Evolutionary conservation across 192 early-diverging fungal species (phyloP), one percentile per base, ranked within the genome.

Genomic region (Phlyctochytrium arcticum): DNA sequence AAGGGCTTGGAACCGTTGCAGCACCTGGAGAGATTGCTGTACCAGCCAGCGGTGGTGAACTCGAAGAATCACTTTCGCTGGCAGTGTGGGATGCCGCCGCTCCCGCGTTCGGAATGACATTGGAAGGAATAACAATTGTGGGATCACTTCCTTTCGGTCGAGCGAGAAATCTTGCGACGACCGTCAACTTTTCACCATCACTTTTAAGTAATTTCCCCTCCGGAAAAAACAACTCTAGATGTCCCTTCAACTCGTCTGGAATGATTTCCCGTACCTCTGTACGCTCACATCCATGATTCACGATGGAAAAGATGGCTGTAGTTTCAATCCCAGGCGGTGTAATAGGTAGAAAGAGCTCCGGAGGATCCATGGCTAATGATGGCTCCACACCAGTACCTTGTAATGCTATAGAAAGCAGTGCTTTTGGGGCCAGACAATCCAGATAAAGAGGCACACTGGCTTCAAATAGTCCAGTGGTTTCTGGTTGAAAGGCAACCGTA

Each of bases 281-380:
- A 10, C 74, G 39, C 60, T 83, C 81, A 50, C 81, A 83, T 2
- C 81, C 81, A 47, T 78, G 72, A 60, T 83, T 83, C 23, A 78
- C 60, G 29, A 83, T 71, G 3, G 57, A 76, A 61, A 83, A 77
- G 2, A 75, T 54, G 4, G 66, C 48, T 4, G 53, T 58, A 3
- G 67, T 42, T 50, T 70, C 72, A 5, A 36, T 36, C 6, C 78
- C 76, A 3, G 58, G 27, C 10, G 77, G 75, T 1, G 65, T 58
- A 33, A 80, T 70, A 5, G 77, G 77, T 19, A 83, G 44, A 49
- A 74, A 83, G 4, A 83, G 44, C 54, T 83, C 81, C 10, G 75
- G 74, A 15, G 81, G 81, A 10, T 77, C 72, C 50, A 83, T 80
- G 6, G 72, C 70, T 9, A 83, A 48, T 3, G 75, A 73, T 2